Evolutionary conservation across 305 asterid species (phyloP).

Genomic region (Galium porrigens): DNA sequence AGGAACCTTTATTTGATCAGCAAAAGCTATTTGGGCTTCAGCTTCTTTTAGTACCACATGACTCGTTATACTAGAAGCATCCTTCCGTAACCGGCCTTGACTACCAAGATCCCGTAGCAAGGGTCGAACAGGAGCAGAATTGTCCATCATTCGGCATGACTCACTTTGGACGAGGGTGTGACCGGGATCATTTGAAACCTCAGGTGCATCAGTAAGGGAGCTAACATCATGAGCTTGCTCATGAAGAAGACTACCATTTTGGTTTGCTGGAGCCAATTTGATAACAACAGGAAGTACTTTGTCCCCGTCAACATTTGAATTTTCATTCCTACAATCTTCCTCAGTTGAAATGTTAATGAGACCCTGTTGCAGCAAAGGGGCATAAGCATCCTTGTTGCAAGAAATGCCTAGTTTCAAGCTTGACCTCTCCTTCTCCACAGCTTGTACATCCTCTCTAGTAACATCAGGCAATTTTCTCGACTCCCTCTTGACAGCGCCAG

Average conservation of each 20-base stretch:
- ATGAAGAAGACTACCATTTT: conserved; percentile 28
- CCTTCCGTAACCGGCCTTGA: conserved; percentile 28
- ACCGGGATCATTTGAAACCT: conserved; percentile 28
- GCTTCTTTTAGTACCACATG: conserved; percentile 51
- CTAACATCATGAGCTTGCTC: conserved; percentile 31
- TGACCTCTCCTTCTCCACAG: conserved; percentile 24
- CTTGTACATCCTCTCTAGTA: conserved; percentile 25
- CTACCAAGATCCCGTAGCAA: conserved; percentile 21
- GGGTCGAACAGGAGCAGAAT: conserved; percentile 26
- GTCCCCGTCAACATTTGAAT: conserved; percentile 29
- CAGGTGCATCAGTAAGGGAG: conserved; percentile 26
- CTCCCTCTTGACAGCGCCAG: conserved; percentile 26
- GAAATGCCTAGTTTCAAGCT: conserved; percentile 19
- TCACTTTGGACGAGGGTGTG: conserved; percentile 25
- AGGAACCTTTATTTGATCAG: conserved; percentile 67
- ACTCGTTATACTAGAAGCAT: conserved; percentile 27
- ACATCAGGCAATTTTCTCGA: conserved; percentile 24
- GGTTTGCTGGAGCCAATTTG: conserved; percentile 28
- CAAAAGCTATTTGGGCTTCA: conserved; percentile 50
- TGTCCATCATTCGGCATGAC: conserved; percentile 18
- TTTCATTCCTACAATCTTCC: conserved; percentile 25
- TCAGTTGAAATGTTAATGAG: conserved; percentile 20
- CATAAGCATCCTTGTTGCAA: conserved; percentile 18
- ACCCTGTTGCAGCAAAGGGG: conserved; percentile 16
- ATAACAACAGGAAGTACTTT: conserved; percentile 24